Evolutionary conservation across 2,329 filamentous ascomycete species (phyloP).

Genomic region (Pestalotiopsis fici): DNA sequence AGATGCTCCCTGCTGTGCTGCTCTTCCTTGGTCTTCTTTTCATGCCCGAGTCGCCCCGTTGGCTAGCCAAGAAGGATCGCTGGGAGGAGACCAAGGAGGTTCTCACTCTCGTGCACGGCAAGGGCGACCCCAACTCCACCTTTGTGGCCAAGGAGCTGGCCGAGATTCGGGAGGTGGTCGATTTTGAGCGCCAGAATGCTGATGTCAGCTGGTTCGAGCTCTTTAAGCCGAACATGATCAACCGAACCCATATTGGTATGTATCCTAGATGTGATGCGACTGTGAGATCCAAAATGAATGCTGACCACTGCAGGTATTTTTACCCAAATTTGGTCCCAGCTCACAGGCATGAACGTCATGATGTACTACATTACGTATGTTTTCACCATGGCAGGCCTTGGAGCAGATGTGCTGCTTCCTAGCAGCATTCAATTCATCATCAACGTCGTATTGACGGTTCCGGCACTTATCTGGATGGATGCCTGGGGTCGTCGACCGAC

Average conservation of each 20-base stretch:
- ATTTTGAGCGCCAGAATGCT: conserved; percentile 70
- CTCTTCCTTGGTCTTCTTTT: conserved; percentile 42
- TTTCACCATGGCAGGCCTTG: conserved; percentile 72
- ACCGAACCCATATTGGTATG: conserved; percentile 67
- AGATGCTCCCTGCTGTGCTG: conserved; percentile 44
- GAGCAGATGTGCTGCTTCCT: conserved; percentile 60
- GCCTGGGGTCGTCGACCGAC: conserved; percentile 72
- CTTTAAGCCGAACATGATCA: conserved; percentile 72
- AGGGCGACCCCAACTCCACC: conserved; percentile 63
- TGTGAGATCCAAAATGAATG: not conserved
- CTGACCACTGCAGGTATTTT: conserved; percentile 47
- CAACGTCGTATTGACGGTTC: conserved; percentile 78
- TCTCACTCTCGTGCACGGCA: conserved; percentile 59
- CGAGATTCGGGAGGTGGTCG: conserved; percentile 73
- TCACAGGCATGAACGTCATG: conserved; percentile 78
- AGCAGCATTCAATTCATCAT: conserved; percentile 76
- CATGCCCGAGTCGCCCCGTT: conserved; percentile 51
- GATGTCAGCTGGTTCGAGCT: conserved; percentile 73
- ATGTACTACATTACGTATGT: conserved; percentile 72
- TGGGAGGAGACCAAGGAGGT: conserved; percentile 47
- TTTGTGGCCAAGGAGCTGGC: conserved; percentile 69
- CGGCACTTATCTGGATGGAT: conserved; percentile 75
- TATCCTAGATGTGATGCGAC: not conserved
- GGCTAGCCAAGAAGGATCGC: conserved; percentile 50
- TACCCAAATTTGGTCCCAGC: conserved; percentile 74